Evolutionary conservation across 176 grass and related monocot species (phyloP).

Genomic region (Paspalum vaginatum): DNA sequence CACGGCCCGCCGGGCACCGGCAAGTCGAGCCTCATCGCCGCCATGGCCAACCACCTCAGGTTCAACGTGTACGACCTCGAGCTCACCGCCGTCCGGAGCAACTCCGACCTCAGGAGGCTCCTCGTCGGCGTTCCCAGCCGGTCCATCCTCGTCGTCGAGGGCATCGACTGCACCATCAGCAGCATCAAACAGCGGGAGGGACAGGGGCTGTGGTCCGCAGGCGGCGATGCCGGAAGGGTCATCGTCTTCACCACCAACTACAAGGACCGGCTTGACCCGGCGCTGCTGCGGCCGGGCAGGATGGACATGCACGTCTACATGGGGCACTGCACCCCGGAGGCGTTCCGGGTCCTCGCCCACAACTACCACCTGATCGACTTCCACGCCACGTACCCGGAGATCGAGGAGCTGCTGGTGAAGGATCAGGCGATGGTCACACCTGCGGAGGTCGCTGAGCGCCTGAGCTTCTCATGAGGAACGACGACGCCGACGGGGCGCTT

Average conservation of each 20-base stretch:
- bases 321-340: too few relatives aligned
- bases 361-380: too few relatives aligned
- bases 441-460: too few relatives aligned
- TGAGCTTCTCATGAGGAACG: slow-evolving; percentile 64
- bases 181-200: slow-evolving; percentile 54
- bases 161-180: slow-evolving; percentile 71
- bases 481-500: slow-evolving; percentile 40
- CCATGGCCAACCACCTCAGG: slow-evolving; percentile 80
- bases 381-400: too few relatives aligned
- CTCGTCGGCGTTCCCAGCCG: slow-evolving; percentile 60
- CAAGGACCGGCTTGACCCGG: slow-evolving; percentile 72
- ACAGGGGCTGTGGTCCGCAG: slow-evolving; percentile 77
- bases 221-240: slow-evolving; percentile 69
- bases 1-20: slow-evolving; percentile 85
- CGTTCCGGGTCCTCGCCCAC: too few relatives aligned
- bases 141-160: slow-evolving; percentile 89
- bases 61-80: slow-evolving; percentile 86
- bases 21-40: slow-evolving; percentile 89
- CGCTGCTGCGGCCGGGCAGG: too few relatives aligned
- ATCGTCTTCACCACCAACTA: slow-evolving; percentile 83
- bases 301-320: too few relatives aligned
- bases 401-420: too few relatives aligned
- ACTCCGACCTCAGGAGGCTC: slow-evolving; percentile 57
- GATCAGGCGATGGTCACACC: too few relatives aligned
- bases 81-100: slow-evolving; percentile 59